Base-by-base conservation (phyloP, 2,329 filamentous ascomycete species). In the Cercospora sp. region DNA sequence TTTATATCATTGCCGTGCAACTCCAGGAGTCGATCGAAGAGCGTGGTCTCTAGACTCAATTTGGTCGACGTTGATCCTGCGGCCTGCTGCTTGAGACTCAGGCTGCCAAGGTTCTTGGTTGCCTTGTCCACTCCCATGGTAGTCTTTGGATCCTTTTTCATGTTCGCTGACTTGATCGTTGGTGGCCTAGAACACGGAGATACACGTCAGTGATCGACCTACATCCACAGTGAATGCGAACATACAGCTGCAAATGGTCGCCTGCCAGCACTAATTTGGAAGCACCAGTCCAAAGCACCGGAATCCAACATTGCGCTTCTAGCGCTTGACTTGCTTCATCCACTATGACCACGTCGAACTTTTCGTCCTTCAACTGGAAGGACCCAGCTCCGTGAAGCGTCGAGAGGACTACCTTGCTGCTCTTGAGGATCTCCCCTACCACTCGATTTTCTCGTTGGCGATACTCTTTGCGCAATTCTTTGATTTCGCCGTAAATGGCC, bases 241-340 rank as follows among this genome's bases (percentile, higher is more conserved):
- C 59, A 28, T 61, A 61, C 64, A 99, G 83, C 80, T 99, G 95
- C 63, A 98, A 82, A 79, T 98, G 95, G 77, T 99, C 95, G 59
- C 95, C 95, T 0, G 95, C 95, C 70, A 97, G 89, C 8, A 99
- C 90, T 8, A 93, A 89, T 82, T 97, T 98, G 72, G 85, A 88
- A 0, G 92, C 83, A 45, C 85, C 92, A 49, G 81, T 79, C 2
- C 67, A 70, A 18, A 97, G 81, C 58, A 99, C 81, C 10, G 95
- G 90, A 62, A 98, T 94, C 95, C 95, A 99, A 81, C 94, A 97
- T 80, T 98, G 94, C 0, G 95, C 94, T 80, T 99, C 95, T 9
- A 98, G 84, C 1, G 95, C 95, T 79, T 99, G 95, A 78, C 92
- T 96, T 4, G 94, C 95, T 81, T 99, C 95, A 76, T 99, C 95